These are phyloP conservation scores for Zopfochytrium polystomum DNA, from an alignment of 371 early-diverging fungal species.

Conservation along the genomic window DNA sequence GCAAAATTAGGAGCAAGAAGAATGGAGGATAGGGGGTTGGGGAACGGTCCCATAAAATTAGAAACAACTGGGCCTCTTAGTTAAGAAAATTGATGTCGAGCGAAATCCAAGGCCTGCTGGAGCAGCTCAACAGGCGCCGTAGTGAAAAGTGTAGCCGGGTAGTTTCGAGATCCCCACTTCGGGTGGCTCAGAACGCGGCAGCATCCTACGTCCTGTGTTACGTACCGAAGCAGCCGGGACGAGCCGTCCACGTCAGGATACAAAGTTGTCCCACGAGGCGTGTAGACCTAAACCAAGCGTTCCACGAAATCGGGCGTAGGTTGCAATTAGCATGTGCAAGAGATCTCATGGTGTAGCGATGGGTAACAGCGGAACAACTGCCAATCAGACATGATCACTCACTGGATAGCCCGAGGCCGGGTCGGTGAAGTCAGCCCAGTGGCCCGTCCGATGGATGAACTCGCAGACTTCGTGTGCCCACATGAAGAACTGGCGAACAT, in stretches of 20 bases:
- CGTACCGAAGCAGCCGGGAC: constrained; percentile 67
- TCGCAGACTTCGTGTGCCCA: constrained; percentile 63
- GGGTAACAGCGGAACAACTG: too few species aligned
- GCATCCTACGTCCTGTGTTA: constrained; percentile 72
- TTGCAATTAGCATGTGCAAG: too few species aligned
- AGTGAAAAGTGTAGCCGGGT: constrained; percentile 84
- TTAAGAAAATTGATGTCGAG: too few species aligned
- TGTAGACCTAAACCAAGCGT: too few species aligned
- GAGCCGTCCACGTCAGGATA: constrained; percentile 88
- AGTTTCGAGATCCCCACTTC: constrained; percentile 78
- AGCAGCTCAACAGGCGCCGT: constrained; percentile 70
- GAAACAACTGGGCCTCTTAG: too few species aligned
- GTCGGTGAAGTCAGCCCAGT: constrained; percentile 90
- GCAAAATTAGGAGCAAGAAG: too few species aligned
- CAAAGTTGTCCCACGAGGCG: constrained; percentile 64
- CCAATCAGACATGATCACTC: too few species aligned
- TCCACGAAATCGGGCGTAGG: too few species aligned
- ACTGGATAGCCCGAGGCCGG: constrained; percentile 90
- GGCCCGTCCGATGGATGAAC: constrained; percentile 55
- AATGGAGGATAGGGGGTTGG: too few species aligned
- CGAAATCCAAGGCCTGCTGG: constrained; percentile 10
- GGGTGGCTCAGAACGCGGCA: constrained; percentile 84
- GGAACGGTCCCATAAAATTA: too few species aligned
- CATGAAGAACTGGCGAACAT: constrained; percentile 70
- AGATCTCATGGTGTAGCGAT: too few species aligned